Base-by-base conservation (phyloP, 73 alveolate species). In the Urostyla sp. region DNA sequence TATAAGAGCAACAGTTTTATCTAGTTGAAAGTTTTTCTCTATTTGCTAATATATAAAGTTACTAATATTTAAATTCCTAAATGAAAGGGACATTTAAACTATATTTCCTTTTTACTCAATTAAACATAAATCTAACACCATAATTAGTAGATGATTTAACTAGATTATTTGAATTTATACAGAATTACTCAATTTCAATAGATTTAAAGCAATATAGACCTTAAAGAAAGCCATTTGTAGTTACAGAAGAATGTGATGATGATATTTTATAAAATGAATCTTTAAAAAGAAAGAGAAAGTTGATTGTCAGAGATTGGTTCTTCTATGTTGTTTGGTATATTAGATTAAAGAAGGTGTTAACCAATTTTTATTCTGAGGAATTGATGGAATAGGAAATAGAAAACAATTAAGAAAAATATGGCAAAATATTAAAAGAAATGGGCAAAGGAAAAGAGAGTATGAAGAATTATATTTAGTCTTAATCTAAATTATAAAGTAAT, bases 261-360 rank as follows among this genome's bases (percentile, higher is more conserved):
- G 69, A 69, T 27, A 69, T 45, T 11, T 40, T 20, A 6, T 35
- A 83, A 40, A 54, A 36, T 63, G 79, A 84, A 32, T 28, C 67
- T 6, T 27, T 67, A 0, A 76, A 78, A 78, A 61, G 87, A 31
- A 76, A 86, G 75, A 34, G 86, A 27, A 86, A 46, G 67, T 58
- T 77, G 3, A 40, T 86, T n/a, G 94, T 78, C 49, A 57, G 94
- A 48, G 94, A 86, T 69, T 86, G 94, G 94, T 66, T 85, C 76
- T 72, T 56, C n/a, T 75, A 53, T 76, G 88, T 76, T 16, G 80
- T 85, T 24, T 85, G 93, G 93, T 61, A 76, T 21, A 30, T 54
- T 4, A 84, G 92, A 75, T 20, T 84, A 63, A 84, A 75, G 46
- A 84, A 60, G 28, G 23, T 84, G 35, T 45, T 80, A 21, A 23